Evolutionary conservation across 23 red algal genomes (phyloP), one percentile per base, ranked within the genome.

Genomic region (Gracilaria vermiculophylla): DNA sequence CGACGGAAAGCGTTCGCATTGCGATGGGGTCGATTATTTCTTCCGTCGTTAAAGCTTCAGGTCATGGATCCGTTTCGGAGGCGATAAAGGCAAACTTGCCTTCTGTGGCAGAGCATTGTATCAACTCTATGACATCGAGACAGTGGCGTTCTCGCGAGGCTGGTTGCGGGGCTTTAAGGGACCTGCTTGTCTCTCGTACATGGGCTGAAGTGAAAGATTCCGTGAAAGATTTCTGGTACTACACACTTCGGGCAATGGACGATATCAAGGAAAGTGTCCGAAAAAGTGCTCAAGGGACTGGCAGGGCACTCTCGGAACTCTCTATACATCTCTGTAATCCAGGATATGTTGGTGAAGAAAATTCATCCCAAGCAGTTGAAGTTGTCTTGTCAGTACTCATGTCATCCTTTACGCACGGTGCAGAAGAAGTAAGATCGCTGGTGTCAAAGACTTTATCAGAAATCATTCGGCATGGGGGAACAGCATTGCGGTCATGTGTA

Each of bases 241-340:
- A 78, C 20, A 79, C 72, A 28, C 66, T 77, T 43, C 37, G 90
- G 16, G 80, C 80, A 28, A 80, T 93, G 35, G 90, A 93, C 67
- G 90, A 93, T 39, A 85, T 93, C 58, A 93, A 93, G 62, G 90
- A 93, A 54, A 93, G 70, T 36, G 90, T 93, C 9, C 77, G 90
- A 20, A 80, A 79, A 60, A 80, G 62, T 53, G 90, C 78, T 34
- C 69, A 69, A 49, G 71, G 80, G 31, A 69, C 71, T 58, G 90
- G 90, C 3, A 62, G 79, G 16, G 69, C 90, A 24, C 48, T 93
- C 2, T 84, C 80, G 9, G 90, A 74, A 49, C 90, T 93, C 17
- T 93, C 90, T 16, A 72, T 93, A 14, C 80, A 84, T 45, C 80
- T 93, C 12, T 93, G 90, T 40, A 71, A 93, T 36, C 80, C 80